phyloP scores from a whole-genome alignment of 2,329 filamentous ascomycete species.

The Fusarium falciforme region DNA sequence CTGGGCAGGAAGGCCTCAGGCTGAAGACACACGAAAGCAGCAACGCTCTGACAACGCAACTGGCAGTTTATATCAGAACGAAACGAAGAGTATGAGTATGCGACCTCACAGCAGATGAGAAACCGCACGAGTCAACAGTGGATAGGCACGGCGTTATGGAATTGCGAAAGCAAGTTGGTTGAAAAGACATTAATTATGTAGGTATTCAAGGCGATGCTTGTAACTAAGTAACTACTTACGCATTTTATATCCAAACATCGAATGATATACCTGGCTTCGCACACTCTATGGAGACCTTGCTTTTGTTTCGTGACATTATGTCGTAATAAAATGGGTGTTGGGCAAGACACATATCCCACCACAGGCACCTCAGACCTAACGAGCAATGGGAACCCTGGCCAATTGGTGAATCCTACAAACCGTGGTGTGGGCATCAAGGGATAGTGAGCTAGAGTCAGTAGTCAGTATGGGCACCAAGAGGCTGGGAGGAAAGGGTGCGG shows the following conservation, averaged over 20 bases:
- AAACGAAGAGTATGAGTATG: background rate
- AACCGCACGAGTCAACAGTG: background rate
- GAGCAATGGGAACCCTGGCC: background rate
- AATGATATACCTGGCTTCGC: background rate
- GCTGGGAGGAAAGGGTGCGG: background rate
- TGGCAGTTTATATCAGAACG: background rate
- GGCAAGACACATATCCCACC: background rate
- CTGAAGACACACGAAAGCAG: background rate
- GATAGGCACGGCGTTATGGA: background rate
- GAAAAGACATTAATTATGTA: background rate
- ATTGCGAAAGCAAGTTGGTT: background rate
- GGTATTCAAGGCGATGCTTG: background rate
- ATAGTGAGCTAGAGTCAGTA: slow-evolving; percentile 5
- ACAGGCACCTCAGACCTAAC: background rate
- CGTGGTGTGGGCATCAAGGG: background rate
- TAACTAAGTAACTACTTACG: slow-evolving; percentile 2
- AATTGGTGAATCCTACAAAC: too few species aligned
- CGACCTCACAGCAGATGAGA: background rate
- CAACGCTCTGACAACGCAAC: background rate
- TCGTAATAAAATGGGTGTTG: background rate
- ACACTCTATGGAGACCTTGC: background rate
- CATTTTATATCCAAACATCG: slow-evolving; percentile 5
- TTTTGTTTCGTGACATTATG: background rate
- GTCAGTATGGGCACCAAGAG: slow-evolving; percentile 19
- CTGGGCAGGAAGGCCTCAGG: background rate